A percentile compares a stretch with the other conserved stretches of the same genome.
phyloP scores from a whole-genome alignment of 345 rosid species.

The Physaria fendleri region DNA sequence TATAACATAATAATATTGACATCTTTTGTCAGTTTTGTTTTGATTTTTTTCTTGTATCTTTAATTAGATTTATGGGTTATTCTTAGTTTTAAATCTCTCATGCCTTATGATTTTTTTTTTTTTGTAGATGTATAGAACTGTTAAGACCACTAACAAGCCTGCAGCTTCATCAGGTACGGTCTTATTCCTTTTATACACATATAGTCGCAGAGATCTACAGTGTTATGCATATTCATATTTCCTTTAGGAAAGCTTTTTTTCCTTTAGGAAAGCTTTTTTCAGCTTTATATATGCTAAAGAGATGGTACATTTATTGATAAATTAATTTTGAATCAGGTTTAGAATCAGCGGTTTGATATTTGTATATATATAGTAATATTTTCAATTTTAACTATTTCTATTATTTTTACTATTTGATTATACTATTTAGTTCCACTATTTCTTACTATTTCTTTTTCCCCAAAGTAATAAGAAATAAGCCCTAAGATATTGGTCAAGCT shows the following conservation, averaged over 20 bases:
- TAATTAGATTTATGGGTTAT: background rate
- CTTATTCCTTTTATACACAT: constrained; percentile 4
- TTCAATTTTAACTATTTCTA: background rate
- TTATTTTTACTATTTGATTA: background rate
- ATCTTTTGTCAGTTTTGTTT: constrained; percentile 11
- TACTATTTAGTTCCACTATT: constrained; percentile 3
- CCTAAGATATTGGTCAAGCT: constrained; percentile 21
- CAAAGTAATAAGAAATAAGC: constrained; percentile 9
- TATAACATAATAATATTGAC: background rate
- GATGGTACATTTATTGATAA: background rate
- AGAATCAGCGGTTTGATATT: background rate
- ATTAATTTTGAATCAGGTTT: background rate
- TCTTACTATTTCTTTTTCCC: background rate
- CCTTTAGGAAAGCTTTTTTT: constrained; percentile 14
- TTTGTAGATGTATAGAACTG: constrained; percentile 86
- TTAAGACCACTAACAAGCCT: constrained; percentile 79
- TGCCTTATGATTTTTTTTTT: background rate
- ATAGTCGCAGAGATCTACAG: background rate
- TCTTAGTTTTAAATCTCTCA: constrained; percentile 1
- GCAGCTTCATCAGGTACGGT: constrained; percentile 74
- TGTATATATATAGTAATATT: background rate
- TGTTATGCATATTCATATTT: constrained; percentile 14
- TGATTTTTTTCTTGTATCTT: background rate
- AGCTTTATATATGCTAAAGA: constrained; percentile 27
- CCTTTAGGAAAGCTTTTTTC: constrained; percentile 15